Evolutionary conservation across 345 rosid genomes (phyloP).

Genomic region (Melastoma malabathricum): DNA sequence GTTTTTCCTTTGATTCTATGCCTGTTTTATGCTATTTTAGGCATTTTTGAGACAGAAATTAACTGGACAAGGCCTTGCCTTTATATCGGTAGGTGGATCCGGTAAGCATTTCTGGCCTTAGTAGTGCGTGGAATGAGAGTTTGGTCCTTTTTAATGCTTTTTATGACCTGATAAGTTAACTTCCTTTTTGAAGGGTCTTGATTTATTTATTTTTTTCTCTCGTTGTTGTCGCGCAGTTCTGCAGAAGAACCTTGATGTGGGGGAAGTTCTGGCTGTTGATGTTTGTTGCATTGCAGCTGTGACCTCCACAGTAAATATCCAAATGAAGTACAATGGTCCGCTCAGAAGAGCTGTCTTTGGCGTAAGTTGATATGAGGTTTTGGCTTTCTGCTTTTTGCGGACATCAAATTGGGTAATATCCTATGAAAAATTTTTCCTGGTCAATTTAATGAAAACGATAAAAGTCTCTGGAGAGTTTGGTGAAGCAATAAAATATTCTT

Average conservation of each 20-base stretch:
- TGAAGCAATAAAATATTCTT: no score
- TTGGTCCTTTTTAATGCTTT: no score
- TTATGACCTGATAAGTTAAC: no score
- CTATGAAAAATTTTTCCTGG: no score
- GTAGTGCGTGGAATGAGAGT: background rate
- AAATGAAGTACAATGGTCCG: constrained; percentile 77
- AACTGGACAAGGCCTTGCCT: constrained; percentile 93
- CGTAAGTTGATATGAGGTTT: constrained; percentile 22
- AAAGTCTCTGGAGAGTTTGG: no score
- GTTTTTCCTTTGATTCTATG: no score
- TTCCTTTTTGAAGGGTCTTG: no score
- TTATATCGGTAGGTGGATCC: constrained; percentile 89
- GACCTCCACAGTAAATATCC: constrained; percentile 58
- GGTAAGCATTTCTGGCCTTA: constrained; percentile 34
- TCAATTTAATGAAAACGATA: no score
- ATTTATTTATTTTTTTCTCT: constrained; percentile 4
- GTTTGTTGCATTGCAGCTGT: constrained; percentile 77
- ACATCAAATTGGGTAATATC: no score
- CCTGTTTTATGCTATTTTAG: constrained; percentile 21
- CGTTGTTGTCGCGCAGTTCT: constrained; percentile 35
- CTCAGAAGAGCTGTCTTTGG: constrained; percentile 82
- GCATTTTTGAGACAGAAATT: constrained; percentile 82
- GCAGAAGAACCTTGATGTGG: constrained; percentile 90
- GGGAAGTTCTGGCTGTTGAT: constrained; percentile 75
- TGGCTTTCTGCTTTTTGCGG: constrained; percentile 1